Evolutionary conservation across 164 flowering plant genomes (phyloP), one percentile per base, ranked within the genome.

Genomic region (Cinnamomum micranthum): DNA sequence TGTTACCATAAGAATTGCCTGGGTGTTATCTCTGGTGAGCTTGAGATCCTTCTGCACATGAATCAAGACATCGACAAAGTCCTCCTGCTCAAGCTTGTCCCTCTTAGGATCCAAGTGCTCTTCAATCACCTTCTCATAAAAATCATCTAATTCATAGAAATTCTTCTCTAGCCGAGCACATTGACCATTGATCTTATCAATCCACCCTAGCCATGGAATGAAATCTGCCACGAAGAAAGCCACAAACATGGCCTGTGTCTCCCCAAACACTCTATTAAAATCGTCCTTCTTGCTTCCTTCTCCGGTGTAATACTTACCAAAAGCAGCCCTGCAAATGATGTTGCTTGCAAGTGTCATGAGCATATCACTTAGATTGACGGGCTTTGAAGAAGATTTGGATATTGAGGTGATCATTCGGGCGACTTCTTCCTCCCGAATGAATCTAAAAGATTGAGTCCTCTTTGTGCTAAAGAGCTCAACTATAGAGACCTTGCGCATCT

Each of bases 181-280:
- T 17, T 50, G 15, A 6, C 87, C 87, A 51, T 65, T 76, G 31
- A 87, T n/a, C 75, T 71, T 81, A 74, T 84, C 80, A 3, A 88
- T 17, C 89, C 89, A 88, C 15, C 78, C 60, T 59, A 82, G 19
- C 75, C 73, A 73, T n/a, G 91, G 88, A 33, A 83, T 75, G 64
- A 72, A 82, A 55, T 88, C 91, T 4, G 84, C 71, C 5, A 78
- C 19, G 68, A 12, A 71, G 55, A 82, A 81, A 15, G 70, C 70
- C 4, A 65, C 82, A 10, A 76, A 2, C 77, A 79, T 33, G 13
- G 35, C 58, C 14, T 79, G 73, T 0, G 74, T 31, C 27, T 82
- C 82, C 13, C n/a, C 2, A 24, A 81, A 20, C 24, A 78, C 4
- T 4, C 63, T 22, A 59, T 59, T 19, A 22, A 59, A 59, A 22